Conservation (phyloP, 352 stramenopile species). For the Phytophthora colocasiae region DNA sequence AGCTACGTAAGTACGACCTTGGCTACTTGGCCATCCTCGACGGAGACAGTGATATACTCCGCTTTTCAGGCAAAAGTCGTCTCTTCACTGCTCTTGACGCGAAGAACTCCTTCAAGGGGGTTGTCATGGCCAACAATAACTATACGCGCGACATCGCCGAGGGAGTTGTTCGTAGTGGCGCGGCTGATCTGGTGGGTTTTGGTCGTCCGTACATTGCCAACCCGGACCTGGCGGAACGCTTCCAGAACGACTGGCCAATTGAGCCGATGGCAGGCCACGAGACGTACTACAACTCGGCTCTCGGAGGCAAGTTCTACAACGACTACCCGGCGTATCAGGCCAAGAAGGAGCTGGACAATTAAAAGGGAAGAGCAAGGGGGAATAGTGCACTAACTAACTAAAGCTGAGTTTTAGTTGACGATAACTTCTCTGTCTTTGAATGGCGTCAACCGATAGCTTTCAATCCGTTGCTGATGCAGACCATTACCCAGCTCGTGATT, state of each 20-base stretch:
- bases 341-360: conserved; percentile 7
- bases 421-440: too few relatives aligned
- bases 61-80: too few relatives aligned
- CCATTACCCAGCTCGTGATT: too few relatives aligned
- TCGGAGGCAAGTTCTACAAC: conserved; percentile 20
- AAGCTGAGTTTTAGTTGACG: too few relatives aligned
- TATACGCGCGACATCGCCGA: conserved; percentile 46
- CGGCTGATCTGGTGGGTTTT: conserved; percentile 52
- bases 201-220: conserved; percentile 71
- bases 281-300: conserved; percentile 17
- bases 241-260: conserved; percentile 24
- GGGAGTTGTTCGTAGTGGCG: conserved; percentile 37
- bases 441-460: too few relatives aligned
- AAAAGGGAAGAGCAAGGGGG: conserved; percentile 10
- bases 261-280: conserved; percentile 14
- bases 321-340: conserved; percentile 19
- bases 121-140: conserved; percentile 40
- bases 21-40: too few relatives aligned
- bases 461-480: too few relatives aligned
- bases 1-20: too few relatives aligned
- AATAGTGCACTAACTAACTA: too few relatives aligned
- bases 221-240: conserved; percentile 50
- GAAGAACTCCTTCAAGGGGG: conserved; percentile 46
- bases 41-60: too few relatives aligned
- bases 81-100: conserved; percentile 36